Evolutionary conservation across 768 basidiomycete species (phyloP).

Genomic region (Brasilioporus rufonigricans): DNA sequence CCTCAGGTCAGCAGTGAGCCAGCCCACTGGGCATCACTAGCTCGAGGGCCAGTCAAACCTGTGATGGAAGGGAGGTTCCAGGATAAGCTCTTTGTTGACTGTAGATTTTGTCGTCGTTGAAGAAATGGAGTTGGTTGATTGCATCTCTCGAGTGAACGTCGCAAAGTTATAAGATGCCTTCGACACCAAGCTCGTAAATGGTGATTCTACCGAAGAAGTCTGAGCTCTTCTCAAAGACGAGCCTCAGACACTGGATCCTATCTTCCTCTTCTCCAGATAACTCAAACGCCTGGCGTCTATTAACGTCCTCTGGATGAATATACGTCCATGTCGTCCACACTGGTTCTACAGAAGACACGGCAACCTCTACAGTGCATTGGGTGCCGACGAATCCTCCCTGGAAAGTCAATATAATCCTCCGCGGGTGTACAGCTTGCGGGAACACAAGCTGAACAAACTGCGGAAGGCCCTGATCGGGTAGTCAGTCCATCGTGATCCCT

Average conservation of each 20-base stretch:
- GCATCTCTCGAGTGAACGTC: constrained; percentile 15
- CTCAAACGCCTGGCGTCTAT: constrained; percentile 67
- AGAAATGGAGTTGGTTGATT: constrained; percentile 29
- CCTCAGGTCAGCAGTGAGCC: not conserved
- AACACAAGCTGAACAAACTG: constrained; percentile 74
- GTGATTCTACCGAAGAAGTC: constrained; percentile 84
- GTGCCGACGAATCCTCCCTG: constrained; percentile 87
- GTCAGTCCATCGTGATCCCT: constrained; percentile 8
- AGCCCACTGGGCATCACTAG: not conserved
- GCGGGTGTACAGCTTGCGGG: constrained; percentile 48
- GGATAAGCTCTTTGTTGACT: constrained; percentile 2
- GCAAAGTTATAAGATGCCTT: constrained; percentile 20
- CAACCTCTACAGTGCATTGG: constrained; percentile 50
- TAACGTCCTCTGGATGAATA: constrained; percentile 79
- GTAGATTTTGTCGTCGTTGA: constrained; percentile 15
- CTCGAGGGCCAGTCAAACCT: not conserved
- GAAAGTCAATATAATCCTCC: constrained; percentile 61
- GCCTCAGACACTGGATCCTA: constrained; percentile 46
- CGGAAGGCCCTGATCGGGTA: constrained; percentile 59
- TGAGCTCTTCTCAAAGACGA: constrained; percentile 78
- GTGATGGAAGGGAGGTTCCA: constrained; percentile 4
- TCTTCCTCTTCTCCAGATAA: constrained; percentile 31
- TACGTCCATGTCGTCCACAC: constrained; percentile 52
- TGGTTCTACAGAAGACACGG: constrained; percentile 29
- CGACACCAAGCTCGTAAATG: constrained; percentile 57